Percentiles rank a stretch among this genome's conserved stretches.
Conservation (phyloP, 371 early-diverging fungal species). For the Actinomortierella ambigua region DNA sequence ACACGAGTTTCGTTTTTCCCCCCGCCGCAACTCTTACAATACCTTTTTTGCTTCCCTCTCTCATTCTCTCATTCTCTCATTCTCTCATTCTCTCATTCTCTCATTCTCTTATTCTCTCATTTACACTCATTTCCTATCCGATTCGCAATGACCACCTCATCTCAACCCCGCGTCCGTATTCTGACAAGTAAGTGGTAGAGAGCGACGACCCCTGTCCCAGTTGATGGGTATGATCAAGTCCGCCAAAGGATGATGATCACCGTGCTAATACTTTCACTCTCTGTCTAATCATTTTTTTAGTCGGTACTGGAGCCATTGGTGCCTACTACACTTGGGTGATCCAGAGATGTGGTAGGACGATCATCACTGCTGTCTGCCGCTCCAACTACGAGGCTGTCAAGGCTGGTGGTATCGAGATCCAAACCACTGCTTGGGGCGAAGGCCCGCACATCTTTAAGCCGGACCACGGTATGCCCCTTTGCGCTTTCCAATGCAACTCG, state of each 20-base stretch:
- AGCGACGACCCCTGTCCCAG: too few species aligned
- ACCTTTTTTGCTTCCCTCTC: too few species aligned
- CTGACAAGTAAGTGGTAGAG: too few species aligned
- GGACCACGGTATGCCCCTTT: slow-evolving; percentile 49
- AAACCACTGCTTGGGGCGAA: slow-evolving; percentile 67
- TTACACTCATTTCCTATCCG: too few species aligned
- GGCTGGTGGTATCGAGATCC: slow-evolving; percentile 67
- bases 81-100: slow-evolving; percentile 34
- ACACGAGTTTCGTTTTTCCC: too few species aligned
- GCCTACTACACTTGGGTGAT: slow-evolving; percentile 78
- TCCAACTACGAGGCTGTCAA: slow-evolving; percentile 76
- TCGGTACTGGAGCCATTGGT: slow-evolving; percentile 87
- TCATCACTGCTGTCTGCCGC: slow-evolving; percentile 81
- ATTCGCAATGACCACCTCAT: too few species aligned
- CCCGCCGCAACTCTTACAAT: too few species aligned
- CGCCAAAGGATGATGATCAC: too few species aligned
- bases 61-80: slow-evolving; percentile 13
- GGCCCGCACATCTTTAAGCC: slow-evolving; percentile 63
- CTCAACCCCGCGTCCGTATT: too few species aligned
- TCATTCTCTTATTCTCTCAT: slow-evolving; percentile 6
- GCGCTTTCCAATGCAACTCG: too few species aligned
- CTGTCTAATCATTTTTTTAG: slow-evolving; percentile 41
- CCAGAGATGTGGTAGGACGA: slow-evolving; percentile 51
- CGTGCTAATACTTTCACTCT: too few species aligned
- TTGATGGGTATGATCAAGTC: too few species aligned